Conservation (phyloP, 768 basidiomycete genomes). For the Tephrocybe sp. region DNA sequence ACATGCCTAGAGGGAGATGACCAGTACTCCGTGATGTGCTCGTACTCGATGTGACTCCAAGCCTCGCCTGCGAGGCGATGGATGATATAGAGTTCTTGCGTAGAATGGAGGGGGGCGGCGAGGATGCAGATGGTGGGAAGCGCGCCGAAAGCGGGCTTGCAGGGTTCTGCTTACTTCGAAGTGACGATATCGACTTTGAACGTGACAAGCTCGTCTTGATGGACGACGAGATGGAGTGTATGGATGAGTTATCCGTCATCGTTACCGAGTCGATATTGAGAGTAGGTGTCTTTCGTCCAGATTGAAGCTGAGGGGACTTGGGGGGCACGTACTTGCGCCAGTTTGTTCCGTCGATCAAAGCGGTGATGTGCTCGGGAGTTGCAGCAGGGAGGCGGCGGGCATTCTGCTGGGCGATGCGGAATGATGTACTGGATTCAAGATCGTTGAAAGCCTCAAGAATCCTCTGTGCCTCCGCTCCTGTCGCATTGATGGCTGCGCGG, state of each 20-base stretch:
- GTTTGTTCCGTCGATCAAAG: constrained; percentile 33
- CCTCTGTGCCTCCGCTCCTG: constrained; percentile 64
- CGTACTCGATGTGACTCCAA: constrained; percentile 37
- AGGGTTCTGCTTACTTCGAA: constrained; percentile 24
- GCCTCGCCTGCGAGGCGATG: constrained; percentile 46
- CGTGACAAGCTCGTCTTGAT: constrained; percentile 40
- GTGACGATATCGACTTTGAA: constrained; percentile 38
- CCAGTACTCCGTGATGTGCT: constrained; percentile 40
- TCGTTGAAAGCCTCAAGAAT: constrained; percentile 69
- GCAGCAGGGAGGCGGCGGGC: constrained; percentile 32
- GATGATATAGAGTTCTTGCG: constrained; percentile 57
- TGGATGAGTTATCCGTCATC: constrained; percentile 38
- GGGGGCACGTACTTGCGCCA: constrained; percentile 30
- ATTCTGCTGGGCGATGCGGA: constrained; percentile 42
- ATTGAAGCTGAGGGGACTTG: constrained; percentile 16
- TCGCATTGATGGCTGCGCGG: constrained; percentile 55
- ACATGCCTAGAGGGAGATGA: constrained; percentile 38
- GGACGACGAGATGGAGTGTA: constrained; percentile 44
- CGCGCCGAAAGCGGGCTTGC: constrained; percentile 29
- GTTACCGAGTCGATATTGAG: constrained; percentile 19
- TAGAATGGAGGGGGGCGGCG: constrained; percentile 24
- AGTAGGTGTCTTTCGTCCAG: constrained; percentile 12
- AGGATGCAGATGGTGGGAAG: constrained; percentile 21
- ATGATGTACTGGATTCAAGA: constrained; percentile 59
- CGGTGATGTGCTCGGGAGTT: constrained; percentile 28